A percentile compares a stretch with the other conserved stretches of the same genome.
Evolutionary conservation across 345 rosid species (phyloP).

Genomic region (Alliaria petiolata): DNA sequence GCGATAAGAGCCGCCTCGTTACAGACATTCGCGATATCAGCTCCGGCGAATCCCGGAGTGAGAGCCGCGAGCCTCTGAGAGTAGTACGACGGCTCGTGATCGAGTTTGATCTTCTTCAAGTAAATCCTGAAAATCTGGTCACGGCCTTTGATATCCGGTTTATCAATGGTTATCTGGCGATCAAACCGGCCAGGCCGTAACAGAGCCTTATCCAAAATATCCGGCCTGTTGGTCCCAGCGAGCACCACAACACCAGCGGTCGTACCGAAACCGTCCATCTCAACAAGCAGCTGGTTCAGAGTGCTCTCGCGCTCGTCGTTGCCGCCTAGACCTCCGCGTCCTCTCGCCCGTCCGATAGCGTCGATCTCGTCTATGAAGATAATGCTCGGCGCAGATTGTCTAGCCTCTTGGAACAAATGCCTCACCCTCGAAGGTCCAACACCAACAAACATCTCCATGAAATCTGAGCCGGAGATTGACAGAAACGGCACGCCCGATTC

Average conservation of each 20-base stretch:
- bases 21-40: constrained; percentile 94
- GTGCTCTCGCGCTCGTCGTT: constrained; percentile 98
- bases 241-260: constrained; percentile 93
- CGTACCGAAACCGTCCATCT: constrained; percentile 98
- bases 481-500: constrained; percentile 93
- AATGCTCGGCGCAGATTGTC: constrained; percentile 88
- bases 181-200: constrained; percentile 91
- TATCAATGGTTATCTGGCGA: constrained; percentile 82
- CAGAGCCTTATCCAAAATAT: constrained; percentile 89
- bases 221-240: constrained; percentile 97
- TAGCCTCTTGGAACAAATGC: constrained; percentile 91
- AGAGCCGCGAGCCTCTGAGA: constrained; percentile 93
- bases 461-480: constrained; percentile 94
- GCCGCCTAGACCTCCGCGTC: constrained; percentile 87
- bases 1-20: constrained; percentile 96
- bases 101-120: constrained; percentile 78
- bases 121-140: constrained; percentile 84
- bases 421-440: constrained; percentile 99
- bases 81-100: constrained; percentile 66
- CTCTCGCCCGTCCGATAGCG: constrained; percentile 96
- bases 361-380: constrained; percentile 94
- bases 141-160: constrained; percentile 92
- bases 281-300: constrained; percentile 82
- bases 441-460: constrained; percentile 99
- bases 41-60: constrained; percentile 97